Evolutionary conservation across 2,329 filamentous ascomycete genomes (phyloP).

Genomic region (Xylaria hypoxylon): DNA sequence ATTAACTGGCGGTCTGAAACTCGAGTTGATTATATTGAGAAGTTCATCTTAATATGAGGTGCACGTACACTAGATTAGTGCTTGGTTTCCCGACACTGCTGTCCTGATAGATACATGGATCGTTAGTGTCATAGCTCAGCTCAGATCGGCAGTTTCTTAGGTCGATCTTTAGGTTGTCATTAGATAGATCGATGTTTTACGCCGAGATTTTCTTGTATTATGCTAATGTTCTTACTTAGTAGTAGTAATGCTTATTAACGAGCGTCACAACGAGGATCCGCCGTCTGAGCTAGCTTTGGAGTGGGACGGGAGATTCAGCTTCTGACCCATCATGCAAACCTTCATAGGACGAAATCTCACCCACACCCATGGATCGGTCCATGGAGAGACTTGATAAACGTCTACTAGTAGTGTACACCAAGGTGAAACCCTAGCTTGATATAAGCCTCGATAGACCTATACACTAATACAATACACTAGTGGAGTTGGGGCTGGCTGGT

Average conservation of each 20-base stretch:
- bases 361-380: not conserved
- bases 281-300: not conserved
- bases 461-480: constrained; percentile 26
- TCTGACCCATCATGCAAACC: constrained; percentile 12
- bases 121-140: not conserved
- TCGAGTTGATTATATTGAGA: constrained; percentile 6
- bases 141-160: not conserved
- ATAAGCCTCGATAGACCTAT: constrained; percentile 10
- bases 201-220: not conserved
- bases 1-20: constrained; percentile 1
- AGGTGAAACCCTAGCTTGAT: constrained; percentile 16
- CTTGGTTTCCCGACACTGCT: too few species aligned
- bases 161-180: constrained; percentile 7
- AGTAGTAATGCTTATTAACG: constrained; percentile 14
- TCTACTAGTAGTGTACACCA: too few species aligned
- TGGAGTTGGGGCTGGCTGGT: constrained; percentile 11
- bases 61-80: constrained; percentile 27
- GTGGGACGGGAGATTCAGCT: constrained; percentile 14
- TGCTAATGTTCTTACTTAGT: too few species aligned
- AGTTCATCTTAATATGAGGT: not conserved
- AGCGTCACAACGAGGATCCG: constrained; percentile 6
- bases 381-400: constrained; percentile 9
- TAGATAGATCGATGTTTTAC: not conserved
- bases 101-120: not conserved
- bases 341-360: constrained; percentile 4